Evolutionary conservation across 495 filamentous ascomycete genomes (phyloP), one percentile per base, ranked within the genome.

Genomic region (Podospora comata): DNA sequence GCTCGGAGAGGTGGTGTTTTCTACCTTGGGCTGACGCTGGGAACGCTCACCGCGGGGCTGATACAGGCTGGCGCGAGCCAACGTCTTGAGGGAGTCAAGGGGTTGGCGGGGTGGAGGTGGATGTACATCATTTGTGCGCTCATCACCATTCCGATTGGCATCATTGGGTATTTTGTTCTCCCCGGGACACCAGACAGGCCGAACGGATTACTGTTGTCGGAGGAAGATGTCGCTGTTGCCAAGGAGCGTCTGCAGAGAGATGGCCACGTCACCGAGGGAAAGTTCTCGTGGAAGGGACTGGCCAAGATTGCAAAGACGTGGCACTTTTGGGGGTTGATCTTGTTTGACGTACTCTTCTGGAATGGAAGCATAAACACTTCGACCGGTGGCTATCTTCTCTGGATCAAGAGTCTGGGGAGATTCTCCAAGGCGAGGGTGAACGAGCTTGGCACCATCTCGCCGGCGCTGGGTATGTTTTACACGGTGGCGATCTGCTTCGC

Each of bases 101-200:
- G 84, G 0, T 71, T 85, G 0, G 78, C 77, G 4, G 84, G 84
- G 0, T 86, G 83, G 84, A 72, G 83, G 64, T 75, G 82, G 83
- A 81, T 86, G 80, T 86, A 81, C 69, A 84, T 86, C 67, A 81
- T 86, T 66, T 83, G 79, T 67, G 78, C 73, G 7, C 64, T 85
- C 3, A 83, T 85, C 67, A 86, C 83, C 28, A 68, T 86, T 39
- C 82, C 82, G 5, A 70, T 83, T 53, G 83, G 82, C 4, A 74
- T 85, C 5, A 63, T 80, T 7, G 82, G 82, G 2, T 81, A 77
- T 67, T 78, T 82, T 48, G 59, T 82, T 23, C 67, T 82, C 0
- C 82, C 82, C 2, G 77, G 75, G n/a, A 75, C 73, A 3, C 81
- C 82, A 2, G 79, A 84, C 67, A 79, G 78, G 60, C 81, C 81